These are phyloP conservation scores for Phytophthora megakarya DNA, from an alignment of 352 stramenopile species.

Conservation along the genomic window DNA sequence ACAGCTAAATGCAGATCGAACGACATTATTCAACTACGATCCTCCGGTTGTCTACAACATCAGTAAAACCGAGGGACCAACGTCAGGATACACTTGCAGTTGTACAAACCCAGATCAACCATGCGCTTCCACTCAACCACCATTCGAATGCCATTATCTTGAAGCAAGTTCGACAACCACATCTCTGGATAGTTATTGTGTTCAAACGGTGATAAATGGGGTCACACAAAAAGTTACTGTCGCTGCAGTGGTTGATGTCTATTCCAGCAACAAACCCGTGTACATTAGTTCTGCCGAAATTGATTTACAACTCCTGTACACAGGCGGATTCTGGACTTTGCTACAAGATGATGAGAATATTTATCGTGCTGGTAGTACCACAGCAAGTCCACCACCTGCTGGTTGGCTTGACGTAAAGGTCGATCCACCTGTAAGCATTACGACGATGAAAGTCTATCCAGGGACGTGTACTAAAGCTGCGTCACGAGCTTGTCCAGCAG, in stretches of 20 bases:
- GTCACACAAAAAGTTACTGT: conserved; percentile 33
- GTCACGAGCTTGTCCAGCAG: conserved; percentile 36
- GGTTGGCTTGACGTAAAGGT: conserved; percentile 41
- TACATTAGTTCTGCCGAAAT: conserved; percentile 24
- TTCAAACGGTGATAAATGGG: conserved; percentile 32
- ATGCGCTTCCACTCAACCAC: conserved; percentile 46
- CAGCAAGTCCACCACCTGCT: conserved; percentile 34
- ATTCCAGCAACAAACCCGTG: conserved; percentile 48
- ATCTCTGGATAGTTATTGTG: conserved; percentile 36
- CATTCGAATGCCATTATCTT: conserved; percentile 45
- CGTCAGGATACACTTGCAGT: conserved; percentile 55
- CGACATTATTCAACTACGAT: conserved; percentile 47
- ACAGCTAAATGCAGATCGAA: conserved; percentile 32
- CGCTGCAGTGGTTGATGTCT: conserved; percentile 36
- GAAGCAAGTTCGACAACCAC: conserved; percentile 24
- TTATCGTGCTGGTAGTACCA: conserved; percentile 33
- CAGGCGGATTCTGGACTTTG: conserved; percentile 42
- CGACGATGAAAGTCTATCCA: conserved; percentile 41
- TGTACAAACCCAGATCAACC: conserved; percentile 45
- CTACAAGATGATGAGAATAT: conserved; percentile 25
- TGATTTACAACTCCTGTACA: conserved; percentile 42
- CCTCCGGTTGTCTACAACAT: conserved; percentile 46
- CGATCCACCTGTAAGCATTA: conserved; percentile 11
- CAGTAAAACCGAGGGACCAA: conserved; percentile 48
- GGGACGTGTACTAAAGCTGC: conserved; percentile 41